Percentiles rank a stretch among this genome's conserved stretches.
phyloP scores from a whole-genome alignment of 495 filamentous ascomycete genomes.

The Venustampulla echinocandica region DNA sequence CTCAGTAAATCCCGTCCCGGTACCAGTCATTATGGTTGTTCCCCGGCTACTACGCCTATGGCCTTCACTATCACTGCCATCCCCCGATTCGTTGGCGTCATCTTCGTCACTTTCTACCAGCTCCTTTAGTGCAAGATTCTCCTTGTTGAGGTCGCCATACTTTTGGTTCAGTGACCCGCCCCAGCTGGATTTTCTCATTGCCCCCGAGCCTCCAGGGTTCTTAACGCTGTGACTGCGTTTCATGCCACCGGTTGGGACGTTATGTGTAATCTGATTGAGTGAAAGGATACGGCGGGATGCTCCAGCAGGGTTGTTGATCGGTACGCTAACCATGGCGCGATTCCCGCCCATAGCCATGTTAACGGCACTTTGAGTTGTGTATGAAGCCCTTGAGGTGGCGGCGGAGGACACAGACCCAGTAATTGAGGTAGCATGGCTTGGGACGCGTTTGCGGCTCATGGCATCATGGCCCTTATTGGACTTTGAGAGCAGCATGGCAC shows the following conservation, averaged over 20 bases:
- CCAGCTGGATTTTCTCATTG: slow-evolving; percentile 69
- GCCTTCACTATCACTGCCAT: slow-evolving; percentile 24
- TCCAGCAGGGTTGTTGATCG: slow-evolving; percentile 32
- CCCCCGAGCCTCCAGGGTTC: slow-evolving; percentile 57
- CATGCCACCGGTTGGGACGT: slow-evolving; percentile 50
- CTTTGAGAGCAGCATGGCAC: slow-evolving; percentile 68
- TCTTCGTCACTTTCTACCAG: slow-evolving; percentile 39
- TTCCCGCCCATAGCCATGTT: slow-evolving; percentile 36
- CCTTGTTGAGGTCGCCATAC: slow-evolving; percentile 40
- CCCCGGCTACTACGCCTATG: slow-evolving; percentile 19
- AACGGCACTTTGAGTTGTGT: slow-evolving; percentile 29
- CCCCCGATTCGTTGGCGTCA: slow-evolving; percentile 13
- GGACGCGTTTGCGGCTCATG: slow-evolving; percentile 70
- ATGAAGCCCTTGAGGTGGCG: slow-evolving; percentile 10
- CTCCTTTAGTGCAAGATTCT: slow-evolving; percentile 39
- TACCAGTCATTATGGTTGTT: slow-evolving; percentile 13
- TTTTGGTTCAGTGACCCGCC: slow-evolving; percentile 33
- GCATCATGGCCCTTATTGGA: slow-evolving; percentile 33
- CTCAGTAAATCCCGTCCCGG: slow-evolving; percentile 15
- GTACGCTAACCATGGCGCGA: slow-evolving; percentile 32
- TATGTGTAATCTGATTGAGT: slow-evolving; percentile 77
- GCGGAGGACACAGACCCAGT: slow-evolving; percentile 19
- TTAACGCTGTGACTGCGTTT: slow-evolving; percentile 52
- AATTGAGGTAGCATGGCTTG: slow-evolving; percentile 31
- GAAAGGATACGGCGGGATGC: slow-evolving; percentile 72